Evolutionary conservation across 2,329 filamentous ascomycete genomes (phyloP).

Genomic region (Epichloe aotearoae): DNA sequence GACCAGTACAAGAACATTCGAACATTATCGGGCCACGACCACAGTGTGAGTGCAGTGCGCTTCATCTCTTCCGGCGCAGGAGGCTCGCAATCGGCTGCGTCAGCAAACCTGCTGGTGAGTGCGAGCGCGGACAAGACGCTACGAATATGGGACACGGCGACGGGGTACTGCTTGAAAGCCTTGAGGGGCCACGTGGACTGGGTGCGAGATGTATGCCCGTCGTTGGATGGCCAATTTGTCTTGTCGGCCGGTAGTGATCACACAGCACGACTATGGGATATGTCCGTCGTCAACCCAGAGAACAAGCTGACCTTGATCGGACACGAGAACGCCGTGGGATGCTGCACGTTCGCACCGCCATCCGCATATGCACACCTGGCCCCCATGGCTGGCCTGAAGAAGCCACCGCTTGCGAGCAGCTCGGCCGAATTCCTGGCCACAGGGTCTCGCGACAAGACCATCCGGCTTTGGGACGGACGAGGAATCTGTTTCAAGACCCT

Average conservation of each 20-base stretch:
- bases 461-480: constrained; percentile 76
- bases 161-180: constrained; percentile 80
- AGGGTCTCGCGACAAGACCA: constrained; percentile 79
- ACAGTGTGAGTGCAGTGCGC: constrained; percentile 74
- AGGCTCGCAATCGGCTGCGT: constrained; percentile 59
- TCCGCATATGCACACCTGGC: constrained; percentile 67
- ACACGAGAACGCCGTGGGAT: constrained; percentile 76
- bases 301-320: constrained; percentile 67
- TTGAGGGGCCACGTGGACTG: constrained; percentile 72
- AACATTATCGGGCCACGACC: constrained; percentile 82
- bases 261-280: constrained; percentile 73
- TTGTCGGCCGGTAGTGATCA: constrained; percentile 72
- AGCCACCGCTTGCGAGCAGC: constrained; percentile 58
- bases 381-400: constrained; percentile 67
- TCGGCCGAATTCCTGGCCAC: constrained; percentile 83
- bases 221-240: constrained; percentile 68
- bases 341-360: constrained; percentile 74
- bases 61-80: constrained; percentile 75
- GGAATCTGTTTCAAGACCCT: constrained; percentile 78
- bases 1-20: constrained; percentile 90
- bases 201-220: constrained; percentile 78
- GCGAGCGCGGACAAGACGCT: constrained; percentile 75
- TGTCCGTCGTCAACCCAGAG: constrained; percentile 49
- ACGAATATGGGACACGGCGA: constrained; percentile 81
- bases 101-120: constrained; percentile 67